These are phyloP conservation scores for Yamadazyma olivae DNA, from an alignment of 805 yeast genomes.

Conservation along the genomic window DNA sequence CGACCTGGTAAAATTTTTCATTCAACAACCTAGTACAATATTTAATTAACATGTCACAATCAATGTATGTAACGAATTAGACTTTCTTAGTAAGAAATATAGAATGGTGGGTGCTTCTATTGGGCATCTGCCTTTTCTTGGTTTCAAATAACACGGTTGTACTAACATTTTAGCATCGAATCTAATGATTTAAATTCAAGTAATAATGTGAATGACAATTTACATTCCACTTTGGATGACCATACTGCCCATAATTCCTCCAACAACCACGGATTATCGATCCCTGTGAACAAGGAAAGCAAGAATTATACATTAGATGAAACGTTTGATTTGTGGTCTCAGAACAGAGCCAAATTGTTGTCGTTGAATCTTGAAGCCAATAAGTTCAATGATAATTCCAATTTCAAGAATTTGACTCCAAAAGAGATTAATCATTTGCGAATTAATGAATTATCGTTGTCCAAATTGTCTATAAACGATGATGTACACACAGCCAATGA, in stretches of 20 bases:
- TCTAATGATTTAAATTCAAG: slow-evolving; percentile 1
- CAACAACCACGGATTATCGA: slow-evolving; percentile 7
- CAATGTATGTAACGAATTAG: slow-evolving; percentile 5
- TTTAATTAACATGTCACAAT: slow-evolving; percentile 4
- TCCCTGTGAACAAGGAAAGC: slow-evolving; percentile 40
- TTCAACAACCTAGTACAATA: not conserved
- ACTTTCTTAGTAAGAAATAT: no score
- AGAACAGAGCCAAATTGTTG: slow-evolving; percentile 17
- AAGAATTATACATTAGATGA: slow-evolving; percentile 49
- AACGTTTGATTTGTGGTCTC: slow-evolving; percentile 51
- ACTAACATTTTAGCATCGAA: slow-evolving; percentile 3
- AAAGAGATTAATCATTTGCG: slow-evolving; percentile 2
- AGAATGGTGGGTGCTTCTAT: no score
- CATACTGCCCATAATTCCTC: not conserved
- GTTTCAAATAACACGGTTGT: no score
- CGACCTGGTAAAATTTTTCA: slow-evolving; percentile 9
- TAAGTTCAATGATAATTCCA: not conserved
- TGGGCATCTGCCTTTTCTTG: no score
- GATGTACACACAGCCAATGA: not conserved
- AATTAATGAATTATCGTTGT: not conserved
- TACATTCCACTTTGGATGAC: not conserved
- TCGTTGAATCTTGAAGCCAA: not conserved
- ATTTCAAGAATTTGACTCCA: not conserved
- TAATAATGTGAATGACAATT: not conserved
- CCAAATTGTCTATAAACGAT: not conserved